phyloP scores from a whole-genome alignment of 108 stramenopile genomes.

The Nitzschia palea region DNA sequence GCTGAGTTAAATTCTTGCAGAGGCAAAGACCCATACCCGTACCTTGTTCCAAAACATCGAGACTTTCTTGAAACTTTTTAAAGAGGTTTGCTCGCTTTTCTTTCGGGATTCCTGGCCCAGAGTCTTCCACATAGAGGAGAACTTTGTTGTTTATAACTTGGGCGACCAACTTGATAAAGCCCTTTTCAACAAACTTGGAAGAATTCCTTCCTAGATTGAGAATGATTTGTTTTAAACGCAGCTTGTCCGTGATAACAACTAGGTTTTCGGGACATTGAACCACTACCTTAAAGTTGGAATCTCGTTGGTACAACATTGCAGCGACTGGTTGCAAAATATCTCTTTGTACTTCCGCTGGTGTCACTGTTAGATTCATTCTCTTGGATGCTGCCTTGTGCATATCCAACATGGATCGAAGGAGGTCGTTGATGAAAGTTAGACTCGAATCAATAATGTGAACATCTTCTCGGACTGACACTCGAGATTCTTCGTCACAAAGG shows the following conservation, averaged over 20 bases:
- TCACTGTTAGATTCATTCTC: conserved; percentile 24
- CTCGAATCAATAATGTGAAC: conserved; percentile 37
- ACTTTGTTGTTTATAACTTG: conserved; percentile 19
- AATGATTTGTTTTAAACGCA: conserved; percentile 58
- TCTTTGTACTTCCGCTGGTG: conserved; percentile 33
- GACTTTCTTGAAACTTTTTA: conserved; percentile 47
- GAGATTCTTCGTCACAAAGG: not conserved
- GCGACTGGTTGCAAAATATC: conserved; percentile 49
- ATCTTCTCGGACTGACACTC: conserved; percentile 36
- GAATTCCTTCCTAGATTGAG: conserved; percentile 54
- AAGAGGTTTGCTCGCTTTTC: conserved; percentile 34
- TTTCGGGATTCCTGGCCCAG: conserved; percentile 48
- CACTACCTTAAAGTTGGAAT: conserved; percentile 17
- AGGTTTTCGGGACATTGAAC: conserved; percentile 40
- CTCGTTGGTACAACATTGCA: conserved; percentile 38
- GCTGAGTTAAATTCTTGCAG: conserved; percentile 29
- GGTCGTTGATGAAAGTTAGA: conserved; percentile 50
- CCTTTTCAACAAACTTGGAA: conserved; percentile 46
- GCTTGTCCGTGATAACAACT: conserved; percentile 36
- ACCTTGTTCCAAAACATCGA: conserved; percentile 45
- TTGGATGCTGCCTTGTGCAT: conserved; percentile 48
- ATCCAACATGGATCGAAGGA: conserved; percentile 50
- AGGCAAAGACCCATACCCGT: conserved; percentile 45
- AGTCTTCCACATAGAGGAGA: conserved; percentile 43
- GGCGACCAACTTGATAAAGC: conserved; percentile 49